phyloP scores from a whole-genome alignment of 192 early-diverging fungal species.

The Geosiphon pyriformis region DNA sequence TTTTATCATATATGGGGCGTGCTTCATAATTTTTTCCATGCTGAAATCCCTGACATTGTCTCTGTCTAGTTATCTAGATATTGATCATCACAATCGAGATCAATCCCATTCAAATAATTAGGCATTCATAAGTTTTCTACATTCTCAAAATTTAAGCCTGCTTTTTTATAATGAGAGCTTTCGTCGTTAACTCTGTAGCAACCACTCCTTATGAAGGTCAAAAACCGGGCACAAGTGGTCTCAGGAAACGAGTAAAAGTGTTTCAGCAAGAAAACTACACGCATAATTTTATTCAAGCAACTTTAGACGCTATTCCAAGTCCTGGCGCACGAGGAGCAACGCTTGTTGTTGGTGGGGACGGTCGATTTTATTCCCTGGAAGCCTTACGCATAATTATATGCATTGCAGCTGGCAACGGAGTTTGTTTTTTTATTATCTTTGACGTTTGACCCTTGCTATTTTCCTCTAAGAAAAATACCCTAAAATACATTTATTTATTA shows the following conservation, averaged over 20 bases:
- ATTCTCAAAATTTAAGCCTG: too few species aligned
- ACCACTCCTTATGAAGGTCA: conserved; percentile 85
- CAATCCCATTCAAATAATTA: too few species aligned
- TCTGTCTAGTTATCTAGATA: too few species aligned
- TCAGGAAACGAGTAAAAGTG: conserved; percentile 92
- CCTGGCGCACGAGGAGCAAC: conserved; percentile 69
- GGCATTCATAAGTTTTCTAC: too few species aligned
- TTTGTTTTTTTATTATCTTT: conserved; percentile 31
- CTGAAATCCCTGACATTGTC: too few species aligned
- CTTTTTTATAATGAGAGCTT: conserved; percentile 3
- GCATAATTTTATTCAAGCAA: conserved; percentile 95
- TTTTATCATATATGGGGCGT: too few species aligned
- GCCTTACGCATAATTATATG: conserved; percentile 85
- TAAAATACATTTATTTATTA: too few species aligned
- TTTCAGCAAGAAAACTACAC: conserved; percentile 95
- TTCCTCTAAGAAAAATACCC: neutral
- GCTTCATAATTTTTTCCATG: too few species aligned
- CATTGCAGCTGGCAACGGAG: conserved; percentile 77
- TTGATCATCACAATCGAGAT: too few species aligned
- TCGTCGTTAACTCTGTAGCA: conserved; percentile 41
- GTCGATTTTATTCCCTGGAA: conserved; percentile 82
- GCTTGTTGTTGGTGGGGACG: conserved; percentile 94
- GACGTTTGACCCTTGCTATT: neutral
- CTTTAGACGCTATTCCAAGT: conserved; percentile 73
- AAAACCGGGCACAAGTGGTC: conserved; percentile 95